Evolutionary conservation across 2,329 filamentous ascomycete genomes (phyloP).

Genomic region (Xylogone sp.): DNA sequence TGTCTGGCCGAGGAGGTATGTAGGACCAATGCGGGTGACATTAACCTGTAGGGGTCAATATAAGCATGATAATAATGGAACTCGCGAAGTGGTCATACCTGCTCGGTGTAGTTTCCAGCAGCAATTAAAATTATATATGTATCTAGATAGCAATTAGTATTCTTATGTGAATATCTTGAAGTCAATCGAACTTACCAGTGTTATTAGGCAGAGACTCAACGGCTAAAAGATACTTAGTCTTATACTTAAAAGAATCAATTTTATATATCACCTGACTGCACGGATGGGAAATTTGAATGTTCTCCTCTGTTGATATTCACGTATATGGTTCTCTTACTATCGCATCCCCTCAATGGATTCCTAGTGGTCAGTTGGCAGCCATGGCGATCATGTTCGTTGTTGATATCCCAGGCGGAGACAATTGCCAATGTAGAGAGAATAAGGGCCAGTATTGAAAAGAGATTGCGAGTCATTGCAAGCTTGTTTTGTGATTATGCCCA

Average conservation of each 20-base stretch:
- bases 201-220: conserved; percentile 22
- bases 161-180: no score
- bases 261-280: conserved; percentile 19
- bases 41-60: conserved; percentile 45
- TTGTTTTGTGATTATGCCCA: not conserved
- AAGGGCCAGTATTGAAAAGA: conserved; percentile 2
- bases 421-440: conserved; percentile 5
- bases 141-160: conserved; percentile 9
- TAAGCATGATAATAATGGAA: not conserved
- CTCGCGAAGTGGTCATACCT: conserved; percentile 9
- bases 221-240: conserved; percentile 14
- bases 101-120: conserved; percentile 56
- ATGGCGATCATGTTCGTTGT: conserved; percentile 14
- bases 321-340: conserved; percentile 14
- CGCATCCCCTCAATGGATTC: conserved; percentile 22
- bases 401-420: conserved; percentile 19
- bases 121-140: conserved; percentile 55
- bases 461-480: conserved; percentile 1
- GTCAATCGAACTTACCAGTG: no score
- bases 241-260: not conserved
- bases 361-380: conserved; percentile 14
- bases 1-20: conserved; percentile 56
- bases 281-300: conserved; percentile 16
- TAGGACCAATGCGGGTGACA: conserved; percentile 55
- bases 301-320: conserved; percentile 11